Evolutionary conservation across 371 early-diverging fungal species (phyloP), one percentile per base, ranked within the genome.

Genomic region (Circinella umbellata): DNA sequence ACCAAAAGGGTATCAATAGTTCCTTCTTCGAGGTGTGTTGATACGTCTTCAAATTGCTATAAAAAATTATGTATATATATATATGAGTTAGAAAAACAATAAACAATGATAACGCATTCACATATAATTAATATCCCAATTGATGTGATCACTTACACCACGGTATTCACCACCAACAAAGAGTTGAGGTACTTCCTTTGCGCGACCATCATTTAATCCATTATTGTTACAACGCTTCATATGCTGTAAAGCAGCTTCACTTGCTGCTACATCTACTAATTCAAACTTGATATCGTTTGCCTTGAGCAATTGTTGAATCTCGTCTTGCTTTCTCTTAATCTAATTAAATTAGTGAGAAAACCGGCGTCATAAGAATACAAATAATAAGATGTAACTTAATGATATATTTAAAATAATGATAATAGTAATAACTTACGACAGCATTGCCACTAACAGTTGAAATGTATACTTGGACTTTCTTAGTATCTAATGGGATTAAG

Each of bases 251-350:
- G 79, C 80, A n/a, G 76, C 75, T 64, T 79, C 79, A 55, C 80
- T 80, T 14, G 76, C 66, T 6, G 85, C 82, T 0, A 84, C 82
- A 72, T 84, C 85, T 5, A 84, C 66, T 15, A 84, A 51, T 35
- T 76, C 78, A 64, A 76, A 82, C 27, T 71, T 69, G 53, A 84
- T 66, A 20, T 74, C 61, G 46, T 80, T 69, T 1, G 70, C 48
- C 42, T 71, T 20, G 5, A 84, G 70, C 14, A 84, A 51, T 48
- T 80, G 79, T 53, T 78, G 76, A 8, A 82, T 76, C 4, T 82
- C 76, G 37, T 84, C 85, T 69, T 84, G 85, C 34, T 80, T 78
- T 46, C 75, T 74, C 69, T 84, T 84, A 61, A 80, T 76, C 83
- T 82, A 42, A 1, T 42, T 71, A 4, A 10, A 36, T 36, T 18